phyloP scores from a whole-genome alignment of 2,329 filamentous ascomycete genomes.

The Sclerotinia trifoliorum region DNA sequence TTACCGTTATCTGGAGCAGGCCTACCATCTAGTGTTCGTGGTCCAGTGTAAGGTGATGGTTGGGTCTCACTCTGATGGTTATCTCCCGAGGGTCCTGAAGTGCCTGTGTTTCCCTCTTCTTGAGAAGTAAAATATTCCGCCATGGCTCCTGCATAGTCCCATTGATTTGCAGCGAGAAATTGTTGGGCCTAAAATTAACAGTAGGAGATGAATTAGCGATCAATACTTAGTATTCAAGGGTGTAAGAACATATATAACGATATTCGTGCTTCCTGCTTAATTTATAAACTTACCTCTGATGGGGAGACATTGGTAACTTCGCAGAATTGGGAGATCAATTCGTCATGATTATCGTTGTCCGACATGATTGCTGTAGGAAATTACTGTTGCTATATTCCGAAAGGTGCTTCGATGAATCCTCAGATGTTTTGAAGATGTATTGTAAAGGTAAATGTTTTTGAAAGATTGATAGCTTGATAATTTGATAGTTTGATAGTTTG shows the following conservation, averaged over 20 bases:
- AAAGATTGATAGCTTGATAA: too few species aligned
- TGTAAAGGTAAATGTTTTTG: neutral
- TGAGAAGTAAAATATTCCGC: conserved; percentile 60
- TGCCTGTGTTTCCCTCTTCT: conserved; percentile 50
- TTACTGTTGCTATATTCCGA: conserved; percentile 24
- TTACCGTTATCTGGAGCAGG: conserved; percentile 48
- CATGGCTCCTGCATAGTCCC: conserved; percentile 64
- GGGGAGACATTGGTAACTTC: conserved; percentile 53
- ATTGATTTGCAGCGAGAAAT: conserved; percentile 63
- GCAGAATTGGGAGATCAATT: conserved; percentile 53
- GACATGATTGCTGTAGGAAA: conserved; percentile 39
- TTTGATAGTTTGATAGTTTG: too few species aligned
- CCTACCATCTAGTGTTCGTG: conserved; percentile 61
- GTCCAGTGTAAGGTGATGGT: conserved; percentile 52
- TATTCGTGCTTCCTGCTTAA: neutral
- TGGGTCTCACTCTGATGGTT: conserved; percentile 41
- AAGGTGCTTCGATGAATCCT: neutral
- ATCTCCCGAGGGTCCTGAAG: conserved; percentile 45
- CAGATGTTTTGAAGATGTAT: neutral
- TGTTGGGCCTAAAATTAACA: conserved; percentile 56
- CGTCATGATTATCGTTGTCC: conserved; percentile 44
- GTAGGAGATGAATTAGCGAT: neutral
- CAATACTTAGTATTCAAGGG: neutral
- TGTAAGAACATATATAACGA: neutral
- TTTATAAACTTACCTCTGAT: conserved; percentile 45